phyloP scores from a whole-genome alignment of 139 green algal genomes.

The Chlamydomonas asymmetrica region DNA sequence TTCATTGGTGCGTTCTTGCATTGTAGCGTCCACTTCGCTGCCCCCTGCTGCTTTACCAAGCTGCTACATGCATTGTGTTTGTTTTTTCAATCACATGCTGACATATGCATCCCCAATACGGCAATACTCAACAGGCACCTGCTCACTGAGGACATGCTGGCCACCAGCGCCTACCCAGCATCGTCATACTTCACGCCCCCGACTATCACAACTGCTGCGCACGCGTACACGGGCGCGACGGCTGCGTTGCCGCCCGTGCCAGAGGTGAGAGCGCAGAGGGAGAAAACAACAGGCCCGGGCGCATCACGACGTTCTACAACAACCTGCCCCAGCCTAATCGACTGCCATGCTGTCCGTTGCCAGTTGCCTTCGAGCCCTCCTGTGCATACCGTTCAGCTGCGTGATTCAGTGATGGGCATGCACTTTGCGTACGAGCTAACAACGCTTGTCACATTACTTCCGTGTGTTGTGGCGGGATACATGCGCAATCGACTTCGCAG shows the following conservation, averaged over 20 bases:
- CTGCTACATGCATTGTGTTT: neutral
- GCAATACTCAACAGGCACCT: slow-evolving; percentile 11
- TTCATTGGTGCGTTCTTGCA: neutral
- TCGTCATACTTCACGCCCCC: slow-evolving; percentile 7
- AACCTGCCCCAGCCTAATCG: neutral
- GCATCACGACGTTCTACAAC: neutral
- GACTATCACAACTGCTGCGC: neutral
- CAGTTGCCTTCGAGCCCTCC: too few species aligned
- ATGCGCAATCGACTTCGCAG: neutral
- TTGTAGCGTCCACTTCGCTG: neutral
- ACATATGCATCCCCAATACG: neutral
- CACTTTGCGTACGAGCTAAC: neutral
- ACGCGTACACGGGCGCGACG: neutral
- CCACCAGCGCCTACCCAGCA: neutral
- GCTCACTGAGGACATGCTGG: neutral
- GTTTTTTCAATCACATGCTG: neutral
- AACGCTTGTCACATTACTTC: neutral
- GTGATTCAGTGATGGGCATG: neutral
- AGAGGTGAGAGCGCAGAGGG: neutral
- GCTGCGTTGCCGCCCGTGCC: neutral
- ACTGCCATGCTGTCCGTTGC: too few species aligned
- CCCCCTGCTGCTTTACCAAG: neutral
- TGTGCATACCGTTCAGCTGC: neutral
- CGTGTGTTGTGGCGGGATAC: neutral
- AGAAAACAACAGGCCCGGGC: neutral